Base-by-base conservation (phyloP, 768 basidiomycete species). In the Pholiota molesta region DNA sequence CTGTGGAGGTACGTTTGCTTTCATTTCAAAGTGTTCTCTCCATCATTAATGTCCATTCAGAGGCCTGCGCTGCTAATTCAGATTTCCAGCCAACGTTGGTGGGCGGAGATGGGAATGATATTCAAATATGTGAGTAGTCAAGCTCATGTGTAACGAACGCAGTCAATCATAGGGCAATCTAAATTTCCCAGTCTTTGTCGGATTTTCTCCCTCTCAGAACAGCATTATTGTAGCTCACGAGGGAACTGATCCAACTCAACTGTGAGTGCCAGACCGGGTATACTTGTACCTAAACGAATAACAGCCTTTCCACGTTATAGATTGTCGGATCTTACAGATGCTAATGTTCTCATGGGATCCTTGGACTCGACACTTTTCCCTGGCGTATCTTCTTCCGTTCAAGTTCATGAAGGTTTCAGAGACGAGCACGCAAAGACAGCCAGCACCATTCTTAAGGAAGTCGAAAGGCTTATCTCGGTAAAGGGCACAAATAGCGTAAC, bases 201-300 rank as follows among this genome's bases (percentile, higher is more conserved):
- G 87, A 7, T 86, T 81, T 65, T 86, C 83, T 77, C 80, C 81
- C 0, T 63, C 73, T 7, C 72, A 81, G 61, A 76, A 80, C 59
- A 75, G 84, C 2, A 78, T 87, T 39, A 78, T 88, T n/a, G 84
- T 88, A 8, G 82, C 81, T 0, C 86, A 87, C 64, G 77, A 88
- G 67, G 87, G 87, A 16, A 88, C 87, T 5, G 83, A 88, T 62
- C 83, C 86, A 7, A 79, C 74, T 0, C 69, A 83, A 60, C 65
- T 88, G 86, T 86, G 64, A 70, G 79, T 59, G 9, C 5, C 19
- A 11, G 17, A 17, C 5, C n/a, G 5, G 4, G 19, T 44, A 44
- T n/a, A 1, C 13, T 37, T 31, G 17, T 28, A 57, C 29, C 3
- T 57, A 11, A 9, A 6, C n/a, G 40, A 29, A 57, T 40, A 3